Conservation (phyloP, 305 asterid species). For the Ilex paraguariensis region DNA sequence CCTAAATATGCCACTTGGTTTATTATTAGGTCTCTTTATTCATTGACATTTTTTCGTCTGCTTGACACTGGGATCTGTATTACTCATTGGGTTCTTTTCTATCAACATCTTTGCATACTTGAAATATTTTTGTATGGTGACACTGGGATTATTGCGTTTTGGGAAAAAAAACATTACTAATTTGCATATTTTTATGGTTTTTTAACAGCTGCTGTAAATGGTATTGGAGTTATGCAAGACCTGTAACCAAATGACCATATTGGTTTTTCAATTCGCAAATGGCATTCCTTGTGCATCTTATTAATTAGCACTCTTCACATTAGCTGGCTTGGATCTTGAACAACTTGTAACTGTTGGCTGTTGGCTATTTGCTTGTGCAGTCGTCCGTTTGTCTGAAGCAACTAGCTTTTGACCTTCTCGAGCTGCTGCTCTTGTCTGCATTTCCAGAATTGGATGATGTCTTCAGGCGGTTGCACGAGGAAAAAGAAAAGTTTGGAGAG, state of each 20-base stretch:
- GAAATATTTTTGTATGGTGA: no score
- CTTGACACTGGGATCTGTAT: no score
- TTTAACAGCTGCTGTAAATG: no score
- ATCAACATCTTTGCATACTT: no score
- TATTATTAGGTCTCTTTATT: no score
- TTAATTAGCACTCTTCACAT: neutral
- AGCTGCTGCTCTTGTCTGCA: slow-evolving; percentile 70
- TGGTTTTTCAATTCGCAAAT: neutral
- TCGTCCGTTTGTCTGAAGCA: slow-evolving; percentile 85
- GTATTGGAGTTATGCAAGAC: neutral
- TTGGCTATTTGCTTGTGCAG: slow-evolving; percentile 37
- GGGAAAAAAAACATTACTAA: no score
- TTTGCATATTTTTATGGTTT: no score
- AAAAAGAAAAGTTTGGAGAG: slow-evolving; percentile 68
- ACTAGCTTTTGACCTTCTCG: slow-evolving; percentile 67
- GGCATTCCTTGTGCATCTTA: neutral
- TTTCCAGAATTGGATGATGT: slow-evolving; percentile 79
- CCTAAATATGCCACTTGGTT: no score
- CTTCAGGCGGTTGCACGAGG: slow-evolving; percentile 56
- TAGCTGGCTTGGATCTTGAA: slow-evolving; percentile 11
- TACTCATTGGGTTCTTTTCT: no score
- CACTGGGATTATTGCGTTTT: no score
- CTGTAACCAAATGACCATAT: neutral
- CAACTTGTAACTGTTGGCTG: slow-evolving; percentile 13
- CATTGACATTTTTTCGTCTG: no score